Evolutionary conservation across 2,329 filamentous ascomycete genomes (phyloP).

Genomic region (Tolypocladium tundrense): DNA sequence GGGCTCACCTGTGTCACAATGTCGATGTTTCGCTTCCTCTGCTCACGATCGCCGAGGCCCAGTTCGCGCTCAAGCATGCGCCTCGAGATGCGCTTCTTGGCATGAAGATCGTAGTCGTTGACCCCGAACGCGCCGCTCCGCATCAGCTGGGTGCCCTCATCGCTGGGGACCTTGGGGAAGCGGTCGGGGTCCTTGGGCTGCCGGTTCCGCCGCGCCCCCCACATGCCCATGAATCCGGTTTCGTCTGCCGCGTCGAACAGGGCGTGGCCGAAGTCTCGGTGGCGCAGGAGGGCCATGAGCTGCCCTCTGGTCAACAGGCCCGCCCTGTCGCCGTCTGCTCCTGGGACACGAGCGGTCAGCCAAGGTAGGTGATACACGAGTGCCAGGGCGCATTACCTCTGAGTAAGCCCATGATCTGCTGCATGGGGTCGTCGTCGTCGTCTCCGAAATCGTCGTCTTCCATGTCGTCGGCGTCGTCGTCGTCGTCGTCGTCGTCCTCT

Average conservation of each 20-base stretch:
- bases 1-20: slow-evolving; percentile 56
- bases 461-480: slow-evolving; percentile 11
- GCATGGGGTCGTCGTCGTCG: slow-evolving; percentile 18
- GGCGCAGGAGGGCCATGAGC: slow-evolving; percentile 28
- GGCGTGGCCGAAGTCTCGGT: slow-evolving; percentile 24
- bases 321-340: slow-evolving; percentile 13
- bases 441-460: slow-evolving; percentile 1
- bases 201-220: slow-evolving; percentile 33
- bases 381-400: slow-evolving; percentile 13
- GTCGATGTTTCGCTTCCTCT: slow-evolving; percentile 48
- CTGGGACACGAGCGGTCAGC: not conserved
- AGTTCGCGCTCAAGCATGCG: slow-evolving; percentile 75
- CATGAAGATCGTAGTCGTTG: slow-evolving; percentile 44
- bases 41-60: slow-evolving; percentile 53
- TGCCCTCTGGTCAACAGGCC: slow-evolving; percentile 25
- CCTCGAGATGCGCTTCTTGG: slow-evolving; percentile 52
- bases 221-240: slow-evolving; percentile 23
- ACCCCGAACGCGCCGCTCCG: slow-evolving; percentile 68
- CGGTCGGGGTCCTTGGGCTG: slow-evolving; percentile 39
- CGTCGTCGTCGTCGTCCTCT: slow-evolving; percentile 8
- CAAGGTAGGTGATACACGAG: not conserved
- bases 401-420: slow-evolving; percentile 22
- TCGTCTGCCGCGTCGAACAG: slow-evolving; percentile 28
- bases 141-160: slow-evolving; percentile 70
- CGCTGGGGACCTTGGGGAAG: slow-evolving; percentile 79